Base-by-base conservation (phyloP, 202 grass and related monocot genomes). In the Setaria viridis region DNA sequence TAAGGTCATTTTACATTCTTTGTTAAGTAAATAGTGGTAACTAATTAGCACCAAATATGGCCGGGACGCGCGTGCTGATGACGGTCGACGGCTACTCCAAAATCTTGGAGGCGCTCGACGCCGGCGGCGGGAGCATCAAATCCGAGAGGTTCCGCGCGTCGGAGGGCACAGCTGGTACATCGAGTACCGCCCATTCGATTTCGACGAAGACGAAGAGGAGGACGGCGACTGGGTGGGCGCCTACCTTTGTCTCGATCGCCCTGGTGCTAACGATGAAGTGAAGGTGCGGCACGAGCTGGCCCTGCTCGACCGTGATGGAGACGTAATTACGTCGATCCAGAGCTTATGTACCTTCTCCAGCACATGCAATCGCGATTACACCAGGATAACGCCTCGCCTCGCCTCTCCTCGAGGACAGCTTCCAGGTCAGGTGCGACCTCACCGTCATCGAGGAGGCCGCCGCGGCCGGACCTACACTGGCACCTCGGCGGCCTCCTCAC, bases 21-120 rank as follows among this genome's bases (percentile, higher is more conserved):
- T 25, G 25, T 25, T 25, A 25, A 25, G 25, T 25, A 25, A 25
- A 25, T 25, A 25, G 25, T 25, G 25, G 25, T 25, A 25, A 25
- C 25, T 25, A 25, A 25, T 25, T 25, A 25, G 25, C 25, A 25
- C 25, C 25, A 25, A 25, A 25, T 25, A 25, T 51, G 20, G 13
- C 25, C 30, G 76, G 85, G 29, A 25, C 20, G 21, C 85, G 67
- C 68, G 51, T 50, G 15, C 65, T 87, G 68, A 71, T 87, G 68
- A 72, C 70, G 30, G 46, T 87, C 56, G 65, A 80, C 32, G 70
- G 77, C 4, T 87, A 57, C 85, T 81, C 85, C 11, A 51, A 11
- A 6, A 57, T 58, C 56, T 35, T 33, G 2, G 45, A 32, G 21
- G 65, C 7, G 16, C 62, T 74, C 29, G 56, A 53, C 3, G 42